phyloP scores from a whole-genome alignment of 768 basidiomycete genomes.

The Hypholoma fasciculare region DNA sequence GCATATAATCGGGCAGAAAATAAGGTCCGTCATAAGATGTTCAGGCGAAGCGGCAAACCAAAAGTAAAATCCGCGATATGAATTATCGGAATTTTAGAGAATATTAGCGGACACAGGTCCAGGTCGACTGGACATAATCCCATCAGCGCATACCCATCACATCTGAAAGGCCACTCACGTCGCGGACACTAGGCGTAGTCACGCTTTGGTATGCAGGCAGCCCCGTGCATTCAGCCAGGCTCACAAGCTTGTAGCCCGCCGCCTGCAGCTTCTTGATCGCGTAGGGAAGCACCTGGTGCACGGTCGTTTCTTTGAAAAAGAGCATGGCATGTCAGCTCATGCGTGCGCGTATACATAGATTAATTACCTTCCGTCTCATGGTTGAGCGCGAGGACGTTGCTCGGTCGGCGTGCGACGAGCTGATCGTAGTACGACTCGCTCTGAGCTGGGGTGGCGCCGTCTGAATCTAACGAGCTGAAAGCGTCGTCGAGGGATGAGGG shows the following conservation, averaged over 20 bases:
- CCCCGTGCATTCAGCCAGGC: constrained; percentile 40
- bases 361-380: constrained; percentile 39
- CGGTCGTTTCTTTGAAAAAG: constrained; percentile 31
- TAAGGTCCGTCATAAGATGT: no score
- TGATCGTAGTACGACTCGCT: constrained; percentile 31
- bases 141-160: no score
- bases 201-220: constrained; percentile 35
- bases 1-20: no score
- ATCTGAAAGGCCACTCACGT: constrained; percentile 24
- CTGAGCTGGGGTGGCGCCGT: constrained; percentile 31
- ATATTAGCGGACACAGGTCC: no score
- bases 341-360: not conserved
- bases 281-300: constrained; percentile 37
- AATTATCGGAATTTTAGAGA: no score
- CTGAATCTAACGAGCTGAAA: constrained; percentile 38
- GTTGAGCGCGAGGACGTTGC: constrained; percentile 39
- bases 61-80: no score
- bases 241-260: constrained; percentile 43
- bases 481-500: not conserved
- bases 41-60: no score
- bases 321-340: not conserved
- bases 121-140: no score
- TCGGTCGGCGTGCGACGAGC: constrained; percentile 27
- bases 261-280: constrained; percentile 34
- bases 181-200: constrained; percentile 25